Conservation (phyloP, 2,329 filamentous ascomycete species). For the Juglanconis oblonga region DNA sequence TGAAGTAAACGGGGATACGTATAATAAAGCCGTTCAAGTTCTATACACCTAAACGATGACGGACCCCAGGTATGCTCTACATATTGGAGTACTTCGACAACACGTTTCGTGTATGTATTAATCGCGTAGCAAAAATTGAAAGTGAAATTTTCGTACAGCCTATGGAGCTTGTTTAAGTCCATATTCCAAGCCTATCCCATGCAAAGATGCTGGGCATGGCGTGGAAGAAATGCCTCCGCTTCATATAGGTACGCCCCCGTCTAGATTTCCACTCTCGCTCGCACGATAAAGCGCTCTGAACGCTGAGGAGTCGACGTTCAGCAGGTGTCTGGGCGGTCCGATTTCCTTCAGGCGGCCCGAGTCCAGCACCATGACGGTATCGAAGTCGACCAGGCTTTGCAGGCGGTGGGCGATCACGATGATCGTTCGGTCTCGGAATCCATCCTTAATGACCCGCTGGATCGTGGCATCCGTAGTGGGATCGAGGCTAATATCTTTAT, state of each 20-base stretch:
- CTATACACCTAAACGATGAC: no score
- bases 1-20: no score
- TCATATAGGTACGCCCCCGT: not conserved
- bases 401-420: constrained; percentile 13
- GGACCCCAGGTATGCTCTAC: no score
- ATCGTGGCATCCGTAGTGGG: constrained; percentile 5
- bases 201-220: not conserved
- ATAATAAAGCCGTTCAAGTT: no score
- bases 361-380: constrained; percentile 7
- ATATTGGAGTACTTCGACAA: no score
- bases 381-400: constrained; percentile 1
- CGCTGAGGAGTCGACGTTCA: not conserved
- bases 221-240: not conserved
- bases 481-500: constrained; percentile 1
- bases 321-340: no score
- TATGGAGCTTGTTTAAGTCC: no score
- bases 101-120: no score
- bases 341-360: constrained; percentile 4
- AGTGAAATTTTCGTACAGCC: no score
- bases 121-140: no score
- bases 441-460: constrained; percentile 1
- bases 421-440: constrained; percentile 6
- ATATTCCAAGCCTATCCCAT: no score
- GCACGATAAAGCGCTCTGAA: not conserved
- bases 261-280: not conserved